These are phyloP conservation scores for Perkinsus chesapeaki DNA, from an alignment of 169 alveolate species.

Conservation along the genomic window DNA sequence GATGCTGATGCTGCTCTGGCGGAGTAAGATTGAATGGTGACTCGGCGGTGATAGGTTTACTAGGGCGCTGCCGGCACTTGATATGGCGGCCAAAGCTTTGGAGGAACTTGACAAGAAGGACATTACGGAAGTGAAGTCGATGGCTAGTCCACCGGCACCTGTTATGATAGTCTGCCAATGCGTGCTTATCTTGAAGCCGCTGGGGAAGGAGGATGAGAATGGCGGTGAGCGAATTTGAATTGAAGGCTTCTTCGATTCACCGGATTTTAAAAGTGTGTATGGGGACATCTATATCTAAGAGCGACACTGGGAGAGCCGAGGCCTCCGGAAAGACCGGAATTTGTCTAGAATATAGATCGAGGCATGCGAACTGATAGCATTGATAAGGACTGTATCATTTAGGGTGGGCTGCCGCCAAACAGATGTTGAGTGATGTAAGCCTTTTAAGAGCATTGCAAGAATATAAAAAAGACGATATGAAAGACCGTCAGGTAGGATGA, in stretches of 20 bases:
- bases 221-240: background rate
- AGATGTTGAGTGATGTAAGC: conserved; percentile 64
- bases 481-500: conserved; percentile 18
- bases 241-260: too few relatives aligned
- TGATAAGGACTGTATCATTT: background rate
- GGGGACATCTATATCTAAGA: too few relatives aligned
- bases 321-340: too few relatives aligned
- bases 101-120: conserved; percentile 55
- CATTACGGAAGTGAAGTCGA: conserved; percentile 67
- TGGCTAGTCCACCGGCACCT: conserved; percentile 71
- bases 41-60: background rate
- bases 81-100: conserved; percentile 71
- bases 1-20: conserved; percentile 73
- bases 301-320: too few relatives aligned
- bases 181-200: conserved; percentile 65
- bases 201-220: conserved; percentile 51
- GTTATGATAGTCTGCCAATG: conserved; percentile 62
- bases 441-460: conserved; percentile 53
- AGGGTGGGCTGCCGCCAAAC: conserved; percentile 75
- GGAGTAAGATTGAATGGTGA: conserved; percentile 17
- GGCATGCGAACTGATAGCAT: too few relatives aligned
- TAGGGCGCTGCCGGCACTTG: conserved; percentile 73
- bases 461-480: conserved; percentile 57
- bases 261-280: too few relatives aligned
- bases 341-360: too few relatives aligned